Conservation (phyloP, 371 early-diverging fungal genomes). For the Mucor racemosus region DNA sequence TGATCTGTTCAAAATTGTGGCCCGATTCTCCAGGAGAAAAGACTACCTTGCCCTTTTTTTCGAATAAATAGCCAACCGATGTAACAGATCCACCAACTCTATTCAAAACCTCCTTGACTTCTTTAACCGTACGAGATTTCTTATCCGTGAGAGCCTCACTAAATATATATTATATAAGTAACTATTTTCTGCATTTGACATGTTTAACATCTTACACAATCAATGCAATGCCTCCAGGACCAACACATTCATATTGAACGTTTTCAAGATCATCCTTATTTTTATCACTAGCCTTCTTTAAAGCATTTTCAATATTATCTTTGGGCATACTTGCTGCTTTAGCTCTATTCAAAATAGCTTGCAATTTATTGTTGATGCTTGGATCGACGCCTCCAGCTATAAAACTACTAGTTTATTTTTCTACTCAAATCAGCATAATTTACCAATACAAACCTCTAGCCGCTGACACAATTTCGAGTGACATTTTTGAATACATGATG, state of each 20-base stretch:
- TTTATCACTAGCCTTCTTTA: slow-evolving; percentile 57
- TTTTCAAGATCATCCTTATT: slow-evolving; percentile 51
- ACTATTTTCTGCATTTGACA: neutral
- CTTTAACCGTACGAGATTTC: slow-evolving; percentile 69
- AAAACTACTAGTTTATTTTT: neutral
- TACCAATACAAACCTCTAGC: slow-evolving; percentile 46
- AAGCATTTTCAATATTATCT: slow-evolving; percentile 71
- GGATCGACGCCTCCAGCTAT: slow-evolving; percentile 62
- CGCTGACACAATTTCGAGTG: slow-evolving; percentile 65
- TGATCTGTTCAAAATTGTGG: slow-evolving; percentile 57
- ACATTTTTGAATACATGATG: slow-evolving; percentile 58
- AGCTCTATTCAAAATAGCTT: slow-evolving; percentile 67
- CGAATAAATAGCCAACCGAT: slow-evolving; percentile 65
- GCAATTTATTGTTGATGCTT: slow-evolving; percentile 50
- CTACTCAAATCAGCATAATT: too few relatives aligned
- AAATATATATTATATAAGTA: neutral
- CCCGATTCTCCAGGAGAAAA: slow-evolving; percentile 48
- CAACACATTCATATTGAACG: slow-evolving; percentile 71
- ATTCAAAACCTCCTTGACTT: slow-evolving; percentile 66
- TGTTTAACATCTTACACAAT: slow-evolving; percentile 56
- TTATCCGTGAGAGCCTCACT: slow-evolving; percentile 70
- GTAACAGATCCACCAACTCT: slow-evolving; percentile 62
- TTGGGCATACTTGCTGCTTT: slow-evolving; percentile 71
- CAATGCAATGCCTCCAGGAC: slow-evolving; percentile 66
- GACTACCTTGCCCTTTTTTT: slow-evolving; percentile 60